Conservation (phyloP, 1,139 yeast species). For the Debaryomyces singareniensis region DNA sequence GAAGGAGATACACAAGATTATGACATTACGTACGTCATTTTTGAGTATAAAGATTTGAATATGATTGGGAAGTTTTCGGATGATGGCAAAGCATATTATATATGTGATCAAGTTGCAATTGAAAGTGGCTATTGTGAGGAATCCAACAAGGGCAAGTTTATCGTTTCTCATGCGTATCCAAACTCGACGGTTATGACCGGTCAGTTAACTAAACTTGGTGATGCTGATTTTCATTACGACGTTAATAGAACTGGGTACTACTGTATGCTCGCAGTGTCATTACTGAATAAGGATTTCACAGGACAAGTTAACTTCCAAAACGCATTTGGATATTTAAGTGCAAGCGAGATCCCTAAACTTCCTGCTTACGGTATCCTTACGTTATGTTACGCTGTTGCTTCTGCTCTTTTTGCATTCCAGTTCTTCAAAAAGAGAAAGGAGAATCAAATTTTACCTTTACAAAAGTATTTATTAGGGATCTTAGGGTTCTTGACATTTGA, state of each 20-base stretch:
- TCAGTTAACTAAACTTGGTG: conserved; percentile 50
- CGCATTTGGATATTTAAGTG: conserved; percentile 85
- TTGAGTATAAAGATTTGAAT: conserved; percentile 75
- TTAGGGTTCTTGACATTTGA: conserved; percentile 79
- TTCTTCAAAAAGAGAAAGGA: conserved; percentile 72
- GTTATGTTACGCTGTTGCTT: conserved; percentile 72
- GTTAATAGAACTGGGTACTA: conserved; percentile 81
- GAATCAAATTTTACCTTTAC: conserved; percentile 83
- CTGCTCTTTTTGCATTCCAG: conserved; percentile 79
- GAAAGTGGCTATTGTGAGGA: conserved; percentile 44
- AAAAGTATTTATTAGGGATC: conserved; percentile 82
- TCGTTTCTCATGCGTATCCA: conserved; percentile 40
- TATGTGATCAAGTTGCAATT: conserved; percentile 74
- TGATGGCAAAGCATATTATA: conserved; percentile 39
- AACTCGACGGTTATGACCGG: conserved; percentile 55
- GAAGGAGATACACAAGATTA: conserved; percentile 24
- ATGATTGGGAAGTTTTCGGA: conserved; percentile 51
- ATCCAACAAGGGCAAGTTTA: conserved; percentile 54
- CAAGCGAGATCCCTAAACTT: conserved; percentile 84
- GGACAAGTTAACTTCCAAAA: conserved; percentile 77
- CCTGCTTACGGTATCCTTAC: conserved; percentile 87
- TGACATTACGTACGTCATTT: conserved; percentile 61
- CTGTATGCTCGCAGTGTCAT: conserved; percentile 71
- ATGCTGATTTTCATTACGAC: conserved; percentile 55
- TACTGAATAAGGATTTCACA: conserved; percentile 39